These are phyloP conservation scores for Nosema muscidifuracis DNA, from an alignment of 371 early-diverging fungal species.

Conservation along the genomic window DNA sequence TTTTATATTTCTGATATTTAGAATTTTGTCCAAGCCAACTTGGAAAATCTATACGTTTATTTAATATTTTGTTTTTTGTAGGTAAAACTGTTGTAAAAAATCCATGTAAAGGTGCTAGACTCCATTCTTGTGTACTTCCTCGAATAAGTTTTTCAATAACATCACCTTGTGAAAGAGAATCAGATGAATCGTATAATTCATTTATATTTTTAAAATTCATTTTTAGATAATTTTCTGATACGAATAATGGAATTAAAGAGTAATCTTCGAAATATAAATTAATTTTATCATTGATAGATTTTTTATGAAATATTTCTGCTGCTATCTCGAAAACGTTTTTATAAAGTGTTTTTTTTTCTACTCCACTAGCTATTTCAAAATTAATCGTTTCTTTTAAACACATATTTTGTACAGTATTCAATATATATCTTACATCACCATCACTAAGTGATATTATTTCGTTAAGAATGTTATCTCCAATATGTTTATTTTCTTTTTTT, in stretches of 20 bases:
- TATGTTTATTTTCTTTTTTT: conserved; percentile 69
- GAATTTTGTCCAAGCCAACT: conserved; percentile 87
- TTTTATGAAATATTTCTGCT: conserved; percentile 66
- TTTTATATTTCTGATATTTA: conserved; percentile 68
- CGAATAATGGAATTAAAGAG: conserved; percentile 77
- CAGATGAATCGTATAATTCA: conserved; percentile 67
- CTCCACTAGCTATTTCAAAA: neutral
- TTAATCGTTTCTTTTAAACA: conserved; percentile 40
- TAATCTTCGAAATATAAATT: conserved; percentile 88
- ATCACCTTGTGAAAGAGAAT: conserved; percentile 78
- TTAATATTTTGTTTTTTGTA: conserved; percentile 63
- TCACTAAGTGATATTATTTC: conserved; percentile 74
- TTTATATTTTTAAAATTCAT: conserved; percentile 22
- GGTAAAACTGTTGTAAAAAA: conserved; percentile 79
- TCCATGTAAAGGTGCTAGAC: conserved; percentile 79
- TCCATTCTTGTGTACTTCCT: conserved; percentile 73
- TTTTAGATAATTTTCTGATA: conserved; percentile 68
- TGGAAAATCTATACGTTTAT: conserved; percentile 45
- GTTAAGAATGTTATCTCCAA: conserved; percentile 74
- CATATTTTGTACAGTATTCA: conserved; percentile 83
- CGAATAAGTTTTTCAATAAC: conserved; percentile 72
- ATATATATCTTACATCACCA: conserved; percentile 92
- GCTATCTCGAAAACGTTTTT: conserved; percentile 77
- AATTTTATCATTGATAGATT: conserved; percentile 69
- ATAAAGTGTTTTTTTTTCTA: conserved; percentile 71